Percentiles rank a stretch among this genome's conserved stretches.
Evolutionary conservation across 73 alveolate species (phyloP).

Genomic region (Stentor roeselii): DNA sequence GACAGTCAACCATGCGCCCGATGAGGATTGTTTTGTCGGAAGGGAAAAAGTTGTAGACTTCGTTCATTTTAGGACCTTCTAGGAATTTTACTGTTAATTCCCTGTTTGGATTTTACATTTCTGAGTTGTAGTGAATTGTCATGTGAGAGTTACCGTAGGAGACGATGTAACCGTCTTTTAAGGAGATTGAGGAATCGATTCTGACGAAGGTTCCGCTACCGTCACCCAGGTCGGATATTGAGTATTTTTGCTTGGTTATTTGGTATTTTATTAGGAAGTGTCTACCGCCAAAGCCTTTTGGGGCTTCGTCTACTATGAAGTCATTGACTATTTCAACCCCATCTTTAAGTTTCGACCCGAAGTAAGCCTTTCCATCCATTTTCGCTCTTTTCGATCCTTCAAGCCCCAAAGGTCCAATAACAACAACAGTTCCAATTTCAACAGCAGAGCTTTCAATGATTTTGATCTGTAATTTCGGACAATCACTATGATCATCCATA

Average conservation of each 20-base stretch:
- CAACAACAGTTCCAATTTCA: neutral
- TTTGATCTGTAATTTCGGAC: slow-evolving; percentile 22
- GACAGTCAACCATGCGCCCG: slow-evolving; percentile 48
- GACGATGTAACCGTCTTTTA: slow-evolving; percentile 43
- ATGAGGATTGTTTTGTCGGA: slow-evolving; percentile 5
- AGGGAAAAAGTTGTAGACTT: slow-evolving; percentile 13
- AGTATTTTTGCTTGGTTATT: slow-evolving; percentile 10
- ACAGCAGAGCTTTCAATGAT: slow-evolving; percentile 33
- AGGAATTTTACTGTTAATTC: slow-evolving; percentile 6
- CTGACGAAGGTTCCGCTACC: slow-evolving; percentile 57
- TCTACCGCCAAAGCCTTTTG: slow-evolving; percentile 38
- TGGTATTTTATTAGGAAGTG: slow-evolving; percentile 44
- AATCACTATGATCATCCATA: neutral
- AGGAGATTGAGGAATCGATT: slow-evolving; percentile 30
- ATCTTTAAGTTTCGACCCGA: slow-evolving; percentile 25
- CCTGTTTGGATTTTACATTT: neutral
- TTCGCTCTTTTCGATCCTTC: slow-evolving; percentile 29
- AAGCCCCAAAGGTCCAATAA: slow-evolving; percentile 35
- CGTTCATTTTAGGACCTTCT: slow-evolving; percentile 37
- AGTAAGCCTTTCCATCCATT: slow-evolving; percentile 35
- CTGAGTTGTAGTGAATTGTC: slow-evolving; percentile 32
- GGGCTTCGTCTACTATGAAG: slow-evolving; percentile 33
- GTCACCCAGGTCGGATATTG: slow-evolving; percentile 42
- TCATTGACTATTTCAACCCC: slow-evolving; percentile 37
- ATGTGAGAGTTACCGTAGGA: slow-evolving; percentile 48